A percentile compares a stretch with the other conserved stretches of the same genome.
phyloP scores from a whole-genome alignment of 106 monocot species.

The Hemerocallis citrina region DNA sequence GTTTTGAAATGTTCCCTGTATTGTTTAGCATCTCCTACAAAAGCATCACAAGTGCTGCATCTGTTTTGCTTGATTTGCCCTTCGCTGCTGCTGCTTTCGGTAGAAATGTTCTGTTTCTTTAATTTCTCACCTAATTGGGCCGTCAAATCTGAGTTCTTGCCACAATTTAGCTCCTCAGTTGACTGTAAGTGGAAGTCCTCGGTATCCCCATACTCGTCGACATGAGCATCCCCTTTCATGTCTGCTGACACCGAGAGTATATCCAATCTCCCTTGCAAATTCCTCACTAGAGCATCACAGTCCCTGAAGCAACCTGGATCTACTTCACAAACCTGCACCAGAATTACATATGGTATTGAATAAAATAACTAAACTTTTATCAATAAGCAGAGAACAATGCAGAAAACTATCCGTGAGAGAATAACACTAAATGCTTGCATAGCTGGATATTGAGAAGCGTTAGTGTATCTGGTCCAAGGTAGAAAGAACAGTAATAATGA shows the following conservation, averaged over 20 bases:
- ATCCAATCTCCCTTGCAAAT: constrained; percentile 78
- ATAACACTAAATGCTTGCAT: not conserved
- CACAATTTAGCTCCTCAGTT: constrained; percentile 19
- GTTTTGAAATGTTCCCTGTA: constrained; percentile 89
- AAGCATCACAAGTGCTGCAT: constrained; percentile 74
- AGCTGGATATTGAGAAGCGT: not conserved
- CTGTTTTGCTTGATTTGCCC: constrained; percentile 51
- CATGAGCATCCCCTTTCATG: constrained; percentile 44
- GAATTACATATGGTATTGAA: not conserved
- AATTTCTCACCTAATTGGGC: constrained; percentile 29
- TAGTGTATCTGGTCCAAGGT: no score
- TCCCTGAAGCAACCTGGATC: constrained; percentile 77
- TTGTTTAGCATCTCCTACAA: constrained; percentile 70
- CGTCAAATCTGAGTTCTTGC: constrained; percentile 22
- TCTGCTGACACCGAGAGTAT: constrained; percentile 78
- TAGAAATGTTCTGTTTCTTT: constrained; percentile 33
- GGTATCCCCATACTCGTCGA: constrained; percentile 38
- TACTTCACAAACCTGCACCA: constrained; percentile 71
- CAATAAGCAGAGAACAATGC: not conserved
- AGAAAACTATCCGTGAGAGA: no score
- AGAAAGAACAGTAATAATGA: no score
- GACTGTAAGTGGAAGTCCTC: constrained; percentile 33
- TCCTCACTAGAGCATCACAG: constrained; percentile 68
- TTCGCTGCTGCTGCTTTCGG: constrained; percentile 17
- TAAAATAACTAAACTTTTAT: not conserved